phyloP scores from a whole-genome alignment of 2,329 filamentous ascomycete genomes.

The Amauroascus verrucosus region DNA sequence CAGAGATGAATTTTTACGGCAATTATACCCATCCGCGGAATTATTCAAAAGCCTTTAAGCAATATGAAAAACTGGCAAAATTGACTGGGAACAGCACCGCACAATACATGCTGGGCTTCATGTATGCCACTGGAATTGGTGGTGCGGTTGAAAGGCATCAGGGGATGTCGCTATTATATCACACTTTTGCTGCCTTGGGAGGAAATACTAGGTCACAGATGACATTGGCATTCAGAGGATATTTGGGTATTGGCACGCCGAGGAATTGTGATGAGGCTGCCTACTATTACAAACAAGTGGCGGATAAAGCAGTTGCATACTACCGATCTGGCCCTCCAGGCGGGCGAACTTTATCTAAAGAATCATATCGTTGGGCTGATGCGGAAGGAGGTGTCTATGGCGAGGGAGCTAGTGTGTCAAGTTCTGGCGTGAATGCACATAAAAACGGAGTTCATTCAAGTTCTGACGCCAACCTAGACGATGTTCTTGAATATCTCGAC shows the following conservation, averaged over 20 bases:
- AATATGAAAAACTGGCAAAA: constrained; percentile 69
- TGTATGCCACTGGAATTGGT: constrained; percentile 88
- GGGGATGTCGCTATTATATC: constrained; percentile 83
- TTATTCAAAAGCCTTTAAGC: constrained; percentile 65
- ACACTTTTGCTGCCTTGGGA: constrained; percentile 79
- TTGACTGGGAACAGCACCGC: constrained; percentile 79
- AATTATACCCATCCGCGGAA: constrained; percentile 82
- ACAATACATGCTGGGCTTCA: constrained; percentile 89
- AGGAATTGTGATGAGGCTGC: constrained; percentile 77
- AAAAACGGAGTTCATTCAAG: constrained; percentile 64
- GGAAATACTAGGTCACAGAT: constrained; percentile 83
- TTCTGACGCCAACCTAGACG: constrained; percentile 76
- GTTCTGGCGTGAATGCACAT: constrained; percentile 72
- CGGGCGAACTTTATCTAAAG: constrained; percentile 63
- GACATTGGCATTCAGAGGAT: constrained; percentile 80
- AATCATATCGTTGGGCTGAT: constrained; percentile 79
- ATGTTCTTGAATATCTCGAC: constrained; percentile 89
- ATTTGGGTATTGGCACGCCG: constrained; percentile 72
- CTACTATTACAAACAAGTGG: constrained; percentile 83
- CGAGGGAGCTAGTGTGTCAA: constrained; percentile 83
- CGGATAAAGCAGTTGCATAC: constrained; percentile 83
- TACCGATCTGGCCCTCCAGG: constrained; percentile 84
- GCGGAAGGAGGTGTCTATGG: constrained; percentile 88
- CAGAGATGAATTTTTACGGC: constrained; percentile 93
- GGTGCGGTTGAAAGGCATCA: constrained; percentile 73